These are phyloP conservation scores for Pichia terricola DNA, from an alignment of 1,139 yeast species.

Conservation along the genomic window DNA sequence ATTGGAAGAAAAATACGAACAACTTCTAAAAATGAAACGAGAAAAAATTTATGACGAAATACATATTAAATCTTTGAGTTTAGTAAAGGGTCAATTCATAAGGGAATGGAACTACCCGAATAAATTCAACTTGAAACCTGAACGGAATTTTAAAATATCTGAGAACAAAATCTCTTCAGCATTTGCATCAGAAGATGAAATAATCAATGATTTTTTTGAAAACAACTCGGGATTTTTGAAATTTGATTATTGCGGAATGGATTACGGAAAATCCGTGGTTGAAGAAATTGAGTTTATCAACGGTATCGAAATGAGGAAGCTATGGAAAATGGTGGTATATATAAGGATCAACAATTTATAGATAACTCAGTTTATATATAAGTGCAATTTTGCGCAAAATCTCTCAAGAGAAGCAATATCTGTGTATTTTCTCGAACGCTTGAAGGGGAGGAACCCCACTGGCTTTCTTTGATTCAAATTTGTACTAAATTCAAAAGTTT, in stretches of 20 bases:
- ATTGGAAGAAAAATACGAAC: not conserved
- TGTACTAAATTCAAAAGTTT: too few species aligned
- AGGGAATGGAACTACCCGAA: not conserved
- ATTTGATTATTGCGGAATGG: not conserved
- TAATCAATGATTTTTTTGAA: conserved; percentile 1
- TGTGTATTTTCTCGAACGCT: too few species aligned
- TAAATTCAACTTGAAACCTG: not conserved
- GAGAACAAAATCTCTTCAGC: not conserved
- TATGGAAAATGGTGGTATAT: conserved; percentile 4
- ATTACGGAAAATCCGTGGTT: not conserved
- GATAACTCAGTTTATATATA: not conserved
- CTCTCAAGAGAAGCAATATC: too few species aligned
- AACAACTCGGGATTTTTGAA: conserved; percentile 6
- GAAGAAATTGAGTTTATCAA: conserved; percentile 1
- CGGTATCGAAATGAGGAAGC: conserved; percentile 2
- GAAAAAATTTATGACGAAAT: not conserved
- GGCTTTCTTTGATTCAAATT: too few species aligned
- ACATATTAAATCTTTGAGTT: not conserved
- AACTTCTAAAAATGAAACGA: not conserved
- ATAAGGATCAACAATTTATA: conserved; percentile 4
- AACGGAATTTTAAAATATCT: not conserved
- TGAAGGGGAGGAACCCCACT: too few species aligned
- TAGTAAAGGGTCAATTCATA: not conserved
- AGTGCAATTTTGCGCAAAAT: not conserved
- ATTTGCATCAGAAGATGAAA: not conserved